A percentile compares a stretch with the other conserved stretches of the same genome.
phyloP scores from a whole-genome alignment of 2,329 filamentous ascomycete species.

The Septoria petroselini region DNA sequence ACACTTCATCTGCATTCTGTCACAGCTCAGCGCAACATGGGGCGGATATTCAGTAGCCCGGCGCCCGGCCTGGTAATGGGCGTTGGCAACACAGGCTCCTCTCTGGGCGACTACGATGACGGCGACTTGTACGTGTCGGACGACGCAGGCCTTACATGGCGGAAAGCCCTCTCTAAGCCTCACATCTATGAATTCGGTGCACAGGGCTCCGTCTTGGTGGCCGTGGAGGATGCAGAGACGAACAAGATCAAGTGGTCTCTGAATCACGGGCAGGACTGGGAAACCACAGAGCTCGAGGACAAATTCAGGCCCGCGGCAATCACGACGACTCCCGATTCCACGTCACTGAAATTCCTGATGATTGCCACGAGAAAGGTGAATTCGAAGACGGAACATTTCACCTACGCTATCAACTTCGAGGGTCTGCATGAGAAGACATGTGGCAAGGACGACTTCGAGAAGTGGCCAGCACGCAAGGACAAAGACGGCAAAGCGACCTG shows the following conservation, averaged over 20 bases:
- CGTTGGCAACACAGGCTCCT: slow-evolving; percentile 81
- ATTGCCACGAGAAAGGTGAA: slow-evolving; percentile 59
- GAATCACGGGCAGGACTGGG: slow-evolving; percentile 85
- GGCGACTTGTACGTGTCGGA: slow-evolving; percentile 85
- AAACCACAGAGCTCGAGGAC: slow-evolving; percentile 63
- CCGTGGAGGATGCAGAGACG: slow-evolving; percentile 68
- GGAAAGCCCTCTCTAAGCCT: slow-evolving; percentile 67
- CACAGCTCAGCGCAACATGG: slow-evolving; percentile 76
- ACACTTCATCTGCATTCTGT: slow-evolving; percentile 87
- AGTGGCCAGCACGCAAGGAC: slow-evolving; percentile 82
- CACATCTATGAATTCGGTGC: slow-evolving; percentile 98
- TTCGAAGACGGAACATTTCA: slow-evolving; percentile 50
- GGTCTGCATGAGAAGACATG: slow-evolving; percentile 78
- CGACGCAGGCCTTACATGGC: slow-evolving; percentile 85
- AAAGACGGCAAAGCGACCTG: slow-evolving; percentile 78
- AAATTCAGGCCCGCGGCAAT: slow-evolving; percentile 70
- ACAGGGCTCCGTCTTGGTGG: slow-evolving; percentile 82
- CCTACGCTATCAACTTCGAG: slow-evolving; percentile 79
- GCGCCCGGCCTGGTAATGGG: slow-evolving; percentile 93
- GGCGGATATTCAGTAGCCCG: slow-evolving; percentile 86
- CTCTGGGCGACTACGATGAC: slow-evolving; percentile 66
- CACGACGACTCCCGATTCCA: slow-evolving; percentile 88
- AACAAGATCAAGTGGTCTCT: slow-evolving; percentile 73
- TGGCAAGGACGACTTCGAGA: slow-evolving; percentile 71
- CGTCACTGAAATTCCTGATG: slow-evolving; percentile 84